Evolutionary conservation across 1,284 basidiomycete genomes (phyloP).

Genomic region (Sporisorium scitamineum): DNA sequence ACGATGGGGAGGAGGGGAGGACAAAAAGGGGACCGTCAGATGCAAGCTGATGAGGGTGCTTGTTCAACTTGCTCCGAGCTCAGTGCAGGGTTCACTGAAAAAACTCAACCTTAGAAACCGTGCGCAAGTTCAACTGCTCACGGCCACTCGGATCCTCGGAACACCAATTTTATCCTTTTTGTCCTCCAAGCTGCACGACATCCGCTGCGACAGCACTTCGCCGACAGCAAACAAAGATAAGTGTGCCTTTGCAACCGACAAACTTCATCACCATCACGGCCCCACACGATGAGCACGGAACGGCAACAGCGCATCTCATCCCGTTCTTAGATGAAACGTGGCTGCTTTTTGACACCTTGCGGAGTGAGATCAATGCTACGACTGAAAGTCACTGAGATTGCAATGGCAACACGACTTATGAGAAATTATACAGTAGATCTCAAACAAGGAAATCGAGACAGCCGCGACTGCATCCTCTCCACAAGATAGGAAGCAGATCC

Average conservation of each 20-base stretch:
- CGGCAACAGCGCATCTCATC: neutral
- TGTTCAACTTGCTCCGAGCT: too few species aligned
- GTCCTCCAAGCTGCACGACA: neutral
- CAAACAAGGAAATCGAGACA: constrained; percentile 53
- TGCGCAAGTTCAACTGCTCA: constrained; percentile 18
- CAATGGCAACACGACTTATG: neutral
- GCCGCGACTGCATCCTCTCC: constrained; percentile 49
- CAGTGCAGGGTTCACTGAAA: too few species aligned
- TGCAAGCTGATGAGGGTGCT: too few species aligned
- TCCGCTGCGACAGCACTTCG: constrained; percentile 1
- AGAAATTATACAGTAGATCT: neutral
- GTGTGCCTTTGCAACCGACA: neutral
- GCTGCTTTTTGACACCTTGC: neutral
- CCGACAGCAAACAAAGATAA: constrained; percentile 14
- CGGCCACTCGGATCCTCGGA: constrained; percentile 31
- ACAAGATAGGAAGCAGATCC: constrained; percentile 49
- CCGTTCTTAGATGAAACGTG: neutral
- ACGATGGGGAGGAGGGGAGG: neutral
- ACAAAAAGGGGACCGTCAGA: too few species aligned
- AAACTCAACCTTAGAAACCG: constrained; percentile 18
- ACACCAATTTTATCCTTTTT: too few species aligned
- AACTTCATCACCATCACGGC: neutral
- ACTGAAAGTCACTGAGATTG: too few species aligned
- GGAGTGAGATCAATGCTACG: too few species aligned
- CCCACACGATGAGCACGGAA: too few species aligned